These are phyloP conservation scores for Neonectria hederae DNA, from an alignment of 2,329 filamentous ascomycete species.

Conservation along the genomic window DNA sequence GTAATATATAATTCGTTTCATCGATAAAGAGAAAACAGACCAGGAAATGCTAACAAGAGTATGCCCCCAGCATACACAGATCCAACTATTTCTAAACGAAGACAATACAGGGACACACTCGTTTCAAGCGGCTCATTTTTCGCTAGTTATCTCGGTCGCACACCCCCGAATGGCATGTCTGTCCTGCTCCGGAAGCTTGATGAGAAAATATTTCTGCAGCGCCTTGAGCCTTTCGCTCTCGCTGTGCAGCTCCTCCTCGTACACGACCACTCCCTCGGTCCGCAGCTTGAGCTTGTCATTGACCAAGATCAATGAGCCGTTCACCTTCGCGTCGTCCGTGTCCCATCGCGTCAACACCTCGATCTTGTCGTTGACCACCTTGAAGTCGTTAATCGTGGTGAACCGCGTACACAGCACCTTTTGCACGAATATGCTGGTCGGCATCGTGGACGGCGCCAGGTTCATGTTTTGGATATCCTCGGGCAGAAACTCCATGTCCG, in stretches of 20 bases:
- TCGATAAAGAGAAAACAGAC: slow-evolving; percentile 10
- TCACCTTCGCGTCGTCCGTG: slow-evolving; percentile 31
- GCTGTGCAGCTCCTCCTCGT: slow-evolving; percentile 53
- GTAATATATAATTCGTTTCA: slow-evolving; percentile 3
- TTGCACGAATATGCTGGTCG: slow-evolving; percentile 51
- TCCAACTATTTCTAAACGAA: background rate
- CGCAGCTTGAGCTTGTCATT: slow-evolving; percentile 56
- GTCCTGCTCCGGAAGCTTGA: slow-evolving; percentile 58
- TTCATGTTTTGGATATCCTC: slow-evolving; percentile 60
- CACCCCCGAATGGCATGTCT: slow-evolving; percentile 57
- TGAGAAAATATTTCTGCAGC: slow-evolving; percentile 59
- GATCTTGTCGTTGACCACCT: slow-evolving; percentile 55
- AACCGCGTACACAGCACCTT: slow-evolving; percentile 49
- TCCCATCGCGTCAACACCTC: slow-evolving; percentile 51
- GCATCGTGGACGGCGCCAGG: slow-evolving; percentile 47
- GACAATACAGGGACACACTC: background rate
- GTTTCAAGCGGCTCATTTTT: background rate
- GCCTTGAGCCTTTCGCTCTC: slow-evolving; percentile 61
- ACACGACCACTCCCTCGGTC: slow-evolving; percentile 46
- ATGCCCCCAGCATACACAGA: background rate
- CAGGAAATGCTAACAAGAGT: slow-evolving; percentile 4
- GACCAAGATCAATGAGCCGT: slow-evolving; percentile 56
- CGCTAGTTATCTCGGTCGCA: slow-evolving; percentile 33
- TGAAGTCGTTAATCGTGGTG: slow-evolving; percentile 48
- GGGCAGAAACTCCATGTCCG: slow-evolving; percentile 58